These are phyloP conservation scores for Mortierella claussenii DNA, from an alignment of 192 early-diverging fungal genomes.

Conservation along the genomic window DNA sequence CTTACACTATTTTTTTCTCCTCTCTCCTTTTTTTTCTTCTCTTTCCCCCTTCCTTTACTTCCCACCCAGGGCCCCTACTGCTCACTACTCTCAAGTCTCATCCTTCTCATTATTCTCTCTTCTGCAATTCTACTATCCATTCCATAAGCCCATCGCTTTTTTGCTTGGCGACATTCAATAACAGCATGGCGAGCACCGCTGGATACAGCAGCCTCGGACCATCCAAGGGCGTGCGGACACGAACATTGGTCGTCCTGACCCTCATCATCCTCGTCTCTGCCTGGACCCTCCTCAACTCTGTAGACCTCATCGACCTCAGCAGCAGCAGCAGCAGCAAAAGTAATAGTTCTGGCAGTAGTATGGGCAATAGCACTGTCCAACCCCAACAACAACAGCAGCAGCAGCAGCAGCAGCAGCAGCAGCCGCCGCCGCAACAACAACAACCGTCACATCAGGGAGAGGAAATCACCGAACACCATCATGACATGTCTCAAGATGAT, in stretches of 20 bases:
- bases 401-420: not conserved
- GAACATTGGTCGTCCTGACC: slow-evolving; percentile 5
- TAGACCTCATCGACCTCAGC: not conserved
- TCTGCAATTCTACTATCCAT: not conserved
- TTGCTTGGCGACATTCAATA: not conserved
- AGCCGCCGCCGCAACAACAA: not conserved
- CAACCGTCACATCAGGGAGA: no score
- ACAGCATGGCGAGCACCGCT: not conserved
- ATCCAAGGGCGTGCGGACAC: not conserved
- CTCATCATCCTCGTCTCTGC: slow-evolving; percentile 23
- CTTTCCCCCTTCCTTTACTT: not conserved
- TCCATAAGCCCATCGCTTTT: not conserved
- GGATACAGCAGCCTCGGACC: not conserved
- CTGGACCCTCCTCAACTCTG: slow-evolving; percentile 19
- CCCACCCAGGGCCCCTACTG: not conserved
- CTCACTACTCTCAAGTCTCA: not conserved
- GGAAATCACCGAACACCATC: not conserved
- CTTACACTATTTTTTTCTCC: not conserved
- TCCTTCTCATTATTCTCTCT: not conserved
- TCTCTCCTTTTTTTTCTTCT: not conserved
- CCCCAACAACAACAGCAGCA: slow-evolving; percentile 1
- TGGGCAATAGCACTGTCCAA: not conserved
- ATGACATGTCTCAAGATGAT: not conserved
- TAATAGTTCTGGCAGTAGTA: not conserved
- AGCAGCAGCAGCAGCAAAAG: not conserved